phyloP scores from a whole-genome alignment of 2,329 filamentous ascomycete genomes.

The Aspergillus amoenus region DNA sequence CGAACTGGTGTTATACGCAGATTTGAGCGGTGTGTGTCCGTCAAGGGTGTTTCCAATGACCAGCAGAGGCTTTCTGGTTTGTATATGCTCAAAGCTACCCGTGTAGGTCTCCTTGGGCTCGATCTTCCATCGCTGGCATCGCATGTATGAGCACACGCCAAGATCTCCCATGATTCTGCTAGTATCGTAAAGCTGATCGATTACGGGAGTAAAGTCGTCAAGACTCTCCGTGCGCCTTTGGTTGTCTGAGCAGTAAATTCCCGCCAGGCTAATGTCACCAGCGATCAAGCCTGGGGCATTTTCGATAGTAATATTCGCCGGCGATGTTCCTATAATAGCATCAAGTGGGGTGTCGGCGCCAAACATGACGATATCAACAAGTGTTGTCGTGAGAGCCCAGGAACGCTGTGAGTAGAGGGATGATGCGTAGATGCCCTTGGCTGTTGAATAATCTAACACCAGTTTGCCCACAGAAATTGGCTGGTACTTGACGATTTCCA shows the following conservation, averaged over 20 bases:
- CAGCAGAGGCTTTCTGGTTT: constrained; percentile 25
- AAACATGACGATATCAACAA: not conserved
- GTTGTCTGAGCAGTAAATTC: constrained; percentile 7
- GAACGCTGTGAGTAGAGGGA: constrained; percentile 1
- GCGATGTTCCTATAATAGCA: not conserved
- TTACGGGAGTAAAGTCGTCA: not conserved
- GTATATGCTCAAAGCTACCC: constrained; percentile 16
- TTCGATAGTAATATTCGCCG: not conserved
- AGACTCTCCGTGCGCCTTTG: not conserved
- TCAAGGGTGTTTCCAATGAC: constrained; percentile 28
- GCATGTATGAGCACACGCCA: not conserved
- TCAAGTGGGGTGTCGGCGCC: not conserved
- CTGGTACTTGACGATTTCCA: constrained; percentile 7
- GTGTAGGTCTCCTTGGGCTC: constrained; percentile 13
- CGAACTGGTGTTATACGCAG: constrained; percentile 24
- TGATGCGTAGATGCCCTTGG: constrained; percentile 1
- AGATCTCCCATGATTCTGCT: constrained; percentile 5
- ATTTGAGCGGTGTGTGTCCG: constrained; percentile 23
- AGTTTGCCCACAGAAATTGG: constrained; percentile 5
- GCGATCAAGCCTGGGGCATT: not conserved
- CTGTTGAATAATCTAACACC: constrained; percentile 2
- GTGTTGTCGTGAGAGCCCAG: not conserved
- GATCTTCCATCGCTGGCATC: constrained; percentile 15
- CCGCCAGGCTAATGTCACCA: not conserved
- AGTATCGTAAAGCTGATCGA: not conserved